Evolutionary conservation across 176 grass and related monocot genomes (phyloP).

Genomic region (Cymbopogon citratus): DNA sequence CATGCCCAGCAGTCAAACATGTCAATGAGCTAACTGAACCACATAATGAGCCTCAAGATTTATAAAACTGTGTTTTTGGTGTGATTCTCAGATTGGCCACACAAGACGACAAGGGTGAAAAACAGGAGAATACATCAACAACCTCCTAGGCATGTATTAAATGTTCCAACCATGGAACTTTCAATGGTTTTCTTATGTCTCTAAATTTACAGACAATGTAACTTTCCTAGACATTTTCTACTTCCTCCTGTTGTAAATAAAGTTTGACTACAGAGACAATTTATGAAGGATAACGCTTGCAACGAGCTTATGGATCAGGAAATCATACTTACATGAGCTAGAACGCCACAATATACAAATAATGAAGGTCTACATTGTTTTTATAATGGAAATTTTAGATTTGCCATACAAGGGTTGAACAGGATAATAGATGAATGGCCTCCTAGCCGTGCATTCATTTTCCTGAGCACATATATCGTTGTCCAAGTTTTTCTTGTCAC

Average conservation of each 20-base stretch:
- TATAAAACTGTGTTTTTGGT: no score
- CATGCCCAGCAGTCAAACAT: not conserved
- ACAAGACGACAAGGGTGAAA: not conserved
- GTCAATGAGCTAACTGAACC: not conserved
- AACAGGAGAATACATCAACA: not conserved
- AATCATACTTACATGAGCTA: not conserved
- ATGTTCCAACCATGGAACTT: not conserved
- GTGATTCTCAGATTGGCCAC: not conserved
- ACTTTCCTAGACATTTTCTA: not conserved
- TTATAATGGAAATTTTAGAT: not conserved
- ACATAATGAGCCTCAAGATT: not conserved
- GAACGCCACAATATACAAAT: not conserved
- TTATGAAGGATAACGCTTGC: not conserved
- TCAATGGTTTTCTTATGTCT: not conserved
- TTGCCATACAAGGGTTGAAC: not conserved
- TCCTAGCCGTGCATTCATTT: not conserved
- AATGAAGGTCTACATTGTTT: not conserved
- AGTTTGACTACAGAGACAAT: not conserved
- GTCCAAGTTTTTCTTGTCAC: not conserved
- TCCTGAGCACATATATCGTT: not conserved
- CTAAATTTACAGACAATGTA: not conserved
- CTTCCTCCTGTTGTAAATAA: not conserved
- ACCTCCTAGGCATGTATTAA: not conserved
- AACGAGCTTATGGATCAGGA: not conserved
- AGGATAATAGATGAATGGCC: not conserved